Evolutionary conservation across 495 filamentous ascomycete species (phyloP), one percentile per base, ranked within the genome.

Genomic region (Chaetomium tenue): DNA sequence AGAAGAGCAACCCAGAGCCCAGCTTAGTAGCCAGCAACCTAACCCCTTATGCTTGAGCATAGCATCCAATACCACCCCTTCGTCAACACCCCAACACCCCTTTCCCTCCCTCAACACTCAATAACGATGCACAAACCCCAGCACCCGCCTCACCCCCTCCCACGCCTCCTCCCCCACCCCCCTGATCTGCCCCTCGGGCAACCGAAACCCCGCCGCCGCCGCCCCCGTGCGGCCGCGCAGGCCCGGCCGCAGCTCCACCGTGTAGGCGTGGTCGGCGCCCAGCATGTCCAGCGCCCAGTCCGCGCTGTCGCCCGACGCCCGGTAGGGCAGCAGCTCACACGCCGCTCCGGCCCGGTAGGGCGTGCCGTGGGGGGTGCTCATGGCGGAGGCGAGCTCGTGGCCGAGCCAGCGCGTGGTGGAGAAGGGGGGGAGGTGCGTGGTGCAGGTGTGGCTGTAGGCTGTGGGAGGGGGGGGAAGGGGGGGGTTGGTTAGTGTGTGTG

Each of bases 241-340:
- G 7, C 46, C 62, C 7, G 62, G 46, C 42, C 50, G 62, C n/a
- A 64, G 55, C 62, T 64, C 62, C 13, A 64, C 37, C 8, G 62
- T 52, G 55, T 51, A 64, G 9, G 54, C 55, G 16, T 58, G 51
- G 12, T 50, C 55, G 13, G 55, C 62, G 11, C 62, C 62, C 4
- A 53, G 23, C 20, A 40, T 12, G 25, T 58, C 53, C 13, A 39
- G 59, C 16, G 55, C 62, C 16, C n/a, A 64, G 55, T 64, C 62
- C 2, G 30, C 53, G 47, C 44, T 53, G 20, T 48, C 44, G 15
- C 62, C 62, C 13, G 62, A 42, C 22, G 62, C 58, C 22, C 53
- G 20, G 55, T 64, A 64, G 3, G 28, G 28, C n/a, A 64, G 46
- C 40, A 64, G 8, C 15, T 44, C 55, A 22, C 62, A 64, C 13